Conservation (phyloP, 176 grass and related monocot species). For the maize (Zea mays) region DNA sequence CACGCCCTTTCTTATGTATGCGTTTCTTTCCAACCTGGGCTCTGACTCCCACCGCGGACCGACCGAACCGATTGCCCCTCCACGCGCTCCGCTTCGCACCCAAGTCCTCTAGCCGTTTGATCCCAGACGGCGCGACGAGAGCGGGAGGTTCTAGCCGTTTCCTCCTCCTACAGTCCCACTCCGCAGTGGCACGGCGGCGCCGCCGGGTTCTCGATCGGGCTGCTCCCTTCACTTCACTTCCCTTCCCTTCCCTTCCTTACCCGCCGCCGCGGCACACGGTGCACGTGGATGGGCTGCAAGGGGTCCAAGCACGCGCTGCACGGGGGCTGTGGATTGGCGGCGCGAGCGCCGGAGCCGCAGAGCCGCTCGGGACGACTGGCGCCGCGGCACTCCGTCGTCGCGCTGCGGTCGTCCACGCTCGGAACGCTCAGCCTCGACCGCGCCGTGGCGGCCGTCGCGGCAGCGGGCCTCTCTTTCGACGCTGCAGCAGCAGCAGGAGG, state of each 20-base stretch:
- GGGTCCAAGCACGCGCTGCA: slow-evolving; percentile 62
- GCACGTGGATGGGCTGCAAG: slow-evolving; percentile 67
- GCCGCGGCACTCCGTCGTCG: slow-evolving; percentile 41
- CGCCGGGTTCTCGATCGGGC: background rate
- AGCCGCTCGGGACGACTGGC: slow-evolving; percentile 22
- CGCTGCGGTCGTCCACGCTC: slow-evolving; percentile 58
- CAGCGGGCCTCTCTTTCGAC: slow-evolving; percentile 11
- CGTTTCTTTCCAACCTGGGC: background rate
- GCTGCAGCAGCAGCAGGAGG: background rate
- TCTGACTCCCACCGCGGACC: background rate
- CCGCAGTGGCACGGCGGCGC: background rate
- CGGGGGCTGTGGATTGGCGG: background rate
- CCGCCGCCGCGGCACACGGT: no score
- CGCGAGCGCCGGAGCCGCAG: slow-evolving; percentile 28
- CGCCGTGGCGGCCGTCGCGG: slow-evolving; percentile 9
- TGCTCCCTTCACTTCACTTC: background rate
- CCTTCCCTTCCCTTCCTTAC: no score
- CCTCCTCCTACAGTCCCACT: background rate
- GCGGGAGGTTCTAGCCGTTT: slow-evolving; percentile 23
- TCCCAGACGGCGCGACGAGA: background rate
- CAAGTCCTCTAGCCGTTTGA: slow-evolving; percentile 37
- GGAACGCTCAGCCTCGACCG: slow-evolving; percentile 66
- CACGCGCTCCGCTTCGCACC: background rate
- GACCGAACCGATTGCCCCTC: slow-evolving; percentile 19
- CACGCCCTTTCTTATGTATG: slow-evolving; percentile 22